These are phyloP conservation scores for Plenodomus biglobosus DNA, from an alignment of 2,329 filamentous ascomycete genomes.

Conservation along the genomic window DNA sequence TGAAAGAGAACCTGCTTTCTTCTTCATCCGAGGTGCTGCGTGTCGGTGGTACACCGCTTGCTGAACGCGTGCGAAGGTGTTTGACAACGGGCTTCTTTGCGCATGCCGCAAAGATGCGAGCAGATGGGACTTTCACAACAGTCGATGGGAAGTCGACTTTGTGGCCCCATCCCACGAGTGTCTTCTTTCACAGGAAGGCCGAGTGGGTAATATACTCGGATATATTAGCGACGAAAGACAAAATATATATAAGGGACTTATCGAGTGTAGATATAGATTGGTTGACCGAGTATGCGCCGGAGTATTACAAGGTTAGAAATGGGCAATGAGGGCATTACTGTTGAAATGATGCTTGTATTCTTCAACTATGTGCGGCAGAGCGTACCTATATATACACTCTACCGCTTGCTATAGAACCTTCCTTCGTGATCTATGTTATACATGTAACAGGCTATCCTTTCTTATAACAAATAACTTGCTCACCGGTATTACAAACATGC, in stretches of 20 bases:
- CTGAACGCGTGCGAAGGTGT: conserved; percentile 79
- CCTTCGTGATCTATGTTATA: too few relatives aligned
- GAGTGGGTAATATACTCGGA: conserved; percentile 98
- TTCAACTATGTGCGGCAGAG: too few relatives aligned
- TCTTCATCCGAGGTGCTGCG: conserved; percentile 38
- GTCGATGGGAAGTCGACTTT: conserved; percentile 77
- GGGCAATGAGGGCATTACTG: conserved; percentile 9
- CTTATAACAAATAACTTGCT: too few relatives aligned
- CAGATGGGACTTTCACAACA: conserved; percentile 85
- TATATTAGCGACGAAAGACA: conserved; percentile 82
- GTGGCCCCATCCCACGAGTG: conserved; percentile 84
- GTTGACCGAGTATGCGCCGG: conserved; percentile 83
- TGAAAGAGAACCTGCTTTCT: conserved; percentile 59
- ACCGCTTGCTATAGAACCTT: too few relatives aligned
- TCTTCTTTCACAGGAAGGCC: conserved; percentile 95
- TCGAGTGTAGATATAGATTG: conserved; percentile 94
- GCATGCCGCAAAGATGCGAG: conserved; percentile 89
- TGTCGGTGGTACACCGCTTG: conserved; percentile 53
- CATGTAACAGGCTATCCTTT: too few relatives aligned
- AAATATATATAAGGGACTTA: conserved; percentile 87
- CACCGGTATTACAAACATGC: too few relatives aligned
- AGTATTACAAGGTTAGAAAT: conserved; percentile 53
- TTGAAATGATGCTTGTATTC: too few relatives aligned
- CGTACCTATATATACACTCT: too few relatives aligned
- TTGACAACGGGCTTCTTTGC: conserved; percentile 90